phyloP scores from a whole-genome alignment of 192 early-diverging fungal genomes.

The Backusella circina region DNA sequence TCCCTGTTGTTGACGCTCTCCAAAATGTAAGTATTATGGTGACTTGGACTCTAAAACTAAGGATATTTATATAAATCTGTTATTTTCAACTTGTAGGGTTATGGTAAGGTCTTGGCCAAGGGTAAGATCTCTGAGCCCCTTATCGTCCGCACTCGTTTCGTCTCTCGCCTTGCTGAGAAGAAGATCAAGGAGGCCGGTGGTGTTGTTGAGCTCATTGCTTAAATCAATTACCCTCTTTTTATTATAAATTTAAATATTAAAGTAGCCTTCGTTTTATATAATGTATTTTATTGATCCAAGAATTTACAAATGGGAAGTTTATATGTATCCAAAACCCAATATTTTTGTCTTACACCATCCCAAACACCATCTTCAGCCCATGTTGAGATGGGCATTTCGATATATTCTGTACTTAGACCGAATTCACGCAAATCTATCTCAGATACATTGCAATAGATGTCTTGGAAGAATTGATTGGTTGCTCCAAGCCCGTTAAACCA shows the following conservation, averaged over 20 bases:
- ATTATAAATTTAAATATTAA: background rate
- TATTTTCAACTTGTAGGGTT: conserved; percentile 68
- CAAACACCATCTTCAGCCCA: conserved; percentile 78
- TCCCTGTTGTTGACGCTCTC: conserved; percentile 89
- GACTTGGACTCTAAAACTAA: background rate
- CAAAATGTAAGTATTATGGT: background rate
- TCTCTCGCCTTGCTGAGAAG: conserved; percentile 90
- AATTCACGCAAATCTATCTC: conserved; percentile 78
- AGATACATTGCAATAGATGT: conserved; percentile 86
- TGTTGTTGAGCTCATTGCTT: conserved; percentile 56
- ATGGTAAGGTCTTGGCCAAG: conserved; percentile 94
- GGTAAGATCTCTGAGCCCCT: conserved; percentile 89
- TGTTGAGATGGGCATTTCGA: conserved; percentile 66
- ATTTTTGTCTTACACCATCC: conserved; percentile 75
- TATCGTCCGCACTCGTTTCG: conserved; percentile 92
- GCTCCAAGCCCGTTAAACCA: conserved; percentile 96
- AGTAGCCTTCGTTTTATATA: background rate
- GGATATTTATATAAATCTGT: background rate
- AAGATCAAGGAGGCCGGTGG: conserved; percentile 98
- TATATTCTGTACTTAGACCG: conserved; percentile 73
- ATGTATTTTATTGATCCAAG: conserved; percentile 18
- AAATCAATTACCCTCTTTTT: conserved; percentile 25
- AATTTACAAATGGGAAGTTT: conserved; percentile 71
- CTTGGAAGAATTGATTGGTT: conserved; percentile 95
- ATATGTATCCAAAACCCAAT: conserved; percentile 73